Base-by-base conservation (phyloP, 768 basidiomycete genomes). In the Amanita rubescens region DNA sequence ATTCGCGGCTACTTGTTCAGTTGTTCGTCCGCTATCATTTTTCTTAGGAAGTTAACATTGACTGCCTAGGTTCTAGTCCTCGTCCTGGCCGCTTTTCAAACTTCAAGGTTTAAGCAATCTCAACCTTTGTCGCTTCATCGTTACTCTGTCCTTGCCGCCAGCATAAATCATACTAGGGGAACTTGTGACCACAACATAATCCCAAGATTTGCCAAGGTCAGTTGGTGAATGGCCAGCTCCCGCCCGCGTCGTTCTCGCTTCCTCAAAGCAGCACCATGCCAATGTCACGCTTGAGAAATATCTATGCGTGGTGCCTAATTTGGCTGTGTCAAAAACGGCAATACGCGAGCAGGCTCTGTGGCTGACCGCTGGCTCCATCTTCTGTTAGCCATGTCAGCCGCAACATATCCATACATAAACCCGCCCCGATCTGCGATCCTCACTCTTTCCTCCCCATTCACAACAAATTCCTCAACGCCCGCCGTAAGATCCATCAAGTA, bases 311-410 rank as follows among this genome's bases (percentile, higher is more conserved):
- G 45, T 53, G 19, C 34, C 19, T 15, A n/a, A 20, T 53, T 35
- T 45, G 51, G 51, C 17, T 24, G 45, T 35, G 51, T 35, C 24
- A 45, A 33, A 27, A 32, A 19, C 27, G 17, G 38, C 5, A 27
- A 20, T 32, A 17, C 17, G 51, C 37, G 51, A 53, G 51, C 37
- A 34, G 33, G 33, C 11, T 12, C 17, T 46, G 52, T 53, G 52
- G 52, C 52, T 53, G 52, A 45, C 42, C 27, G 30, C 17, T 27
- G 24, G 20, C 22, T 53, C 52, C 43, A 22, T 17, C 20, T 19
- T 19, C 39, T 53, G 43, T 49, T 34, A 22, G 32, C 17, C 52
- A 38, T 53, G 52, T 53, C 52, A 53, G 52, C 52, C 52, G 6
- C 43, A 14, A 2, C 22, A 46, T 33, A 11, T 19, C 20, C 17